Base-by-base conservation (phyloP, 345 rosid species). In the Boechera retrofracta region DNA sequence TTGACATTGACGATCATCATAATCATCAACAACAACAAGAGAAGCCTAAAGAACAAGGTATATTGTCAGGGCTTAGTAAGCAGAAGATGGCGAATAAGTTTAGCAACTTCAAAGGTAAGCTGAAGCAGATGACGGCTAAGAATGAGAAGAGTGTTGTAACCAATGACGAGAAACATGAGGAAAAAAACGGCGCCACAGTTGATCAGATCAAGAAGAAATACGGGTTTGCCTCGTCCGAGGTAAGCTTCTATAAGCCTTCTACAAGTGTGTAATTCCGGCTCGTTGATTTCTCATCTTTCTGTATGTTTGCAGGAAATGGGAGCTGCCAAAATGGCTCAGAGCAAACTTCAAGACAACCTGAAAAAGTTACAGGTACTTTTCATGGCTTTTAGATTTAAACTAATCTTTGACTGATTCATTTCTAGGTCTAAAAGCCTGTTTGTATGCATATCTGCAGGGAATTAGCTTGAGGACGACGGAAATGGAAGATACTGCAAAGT, bases 191-290 rank as follows among this genome's bases (percentile, higher is more conserved):
- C 3, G 83, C 75, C 57, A 54, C 90, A 18, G 88, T 94, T 4
- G 92, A 92, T 65, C 92, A 89, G 80, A 90, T 94, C 77, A 90
- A 92, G 93, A 92, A 86, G 86, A 92, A 82, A 84, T 94, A 94
- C 5, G 98, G 97, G 4, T 90, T 90, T 78, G 81, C 96, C 24
- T 61, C 78, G 2, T 79, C 95, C 2, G 82, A 83, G 42, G 97
- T 92, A 83, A 86, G 92, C 81, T 21, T 29, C n/a, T 11, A 56
- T 10, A 56, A 44, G 31, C 54, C 59, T 66, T 73, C 4, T 2
- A 65, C 29, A 51, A 39, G 10, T 21, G 8, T 59, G n/a, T 11
- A 24, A 6, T 9, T 54, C 15, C 1, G 33, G 29, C 9, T 26
- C 9, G 1, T 29, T 1, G 35, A 12, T 67, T 16, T 42, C 18